These are phyloP conservation scores for Kokia cookei DNA, from an alignment of 441 rosid genomes.

Conservation along the genomic window DNA sequence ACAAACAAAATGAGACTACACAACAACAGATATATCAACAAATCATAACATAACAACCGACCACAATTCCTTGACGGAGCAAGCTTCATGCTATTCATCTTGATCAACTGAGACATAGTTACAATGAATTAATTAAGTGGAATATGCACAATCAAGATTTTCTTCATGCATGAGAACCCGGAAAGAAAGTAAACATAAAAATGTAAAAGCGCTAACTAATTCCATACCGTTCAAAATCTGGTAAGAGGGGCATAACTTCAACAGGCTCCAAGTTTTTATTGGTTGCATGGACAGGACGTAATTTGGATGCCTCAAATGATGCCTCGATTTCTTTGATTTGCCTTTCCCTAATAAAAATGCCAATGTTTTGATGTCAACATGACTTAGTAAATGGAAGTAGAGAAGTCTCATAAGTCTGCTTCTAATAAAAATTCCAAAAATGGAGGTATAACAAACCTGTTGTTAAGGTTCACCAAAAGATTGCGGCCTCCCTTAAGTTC, in stretches of 20 bases:
- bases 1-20: too few species aligned
- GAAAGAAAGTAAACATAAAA: slow-evolving; percentile 6
- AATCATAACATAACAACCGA: too few species aligned
- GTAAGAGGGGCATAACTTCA: slow-evolving; percentile 78
- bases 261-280: slow-evolving; percentile 70
- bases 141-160: neutral
- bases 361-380: neutral
- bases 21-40: too few species aligned
- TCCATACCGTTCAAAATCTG: slow-evolving; percentile 80
- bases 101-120: too few species aligned
- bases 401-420: too few species aligned
- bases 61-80: too few species aligned
- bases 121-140: too few species aligned
- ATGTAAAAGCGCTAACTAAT: slow-evolving; percentile 12
- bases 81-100: too few species aligned
- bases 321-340: slow-evolving; percentile 91
- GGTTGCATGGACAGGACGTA: slow-evolving; percentile 80
- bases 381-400: slow-evolving; percentile 11
- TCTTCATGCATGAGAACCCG: neutral
- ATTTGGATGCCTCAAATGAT: slow-evolving; percentile 81
- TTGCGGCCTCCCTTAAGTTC: slow-evolving; percentile 69
- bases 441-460: slow-evolving; percentile 48
- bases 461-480: slow-evolving; percentile 69
- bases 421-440: neutral
- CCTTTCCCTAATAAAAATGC: slow-evolving; percentile 57